Evolutionary conservation across 108 stramenopile genomes (phyloP).

Genomic region (Nitzschia putrida): DNA sequence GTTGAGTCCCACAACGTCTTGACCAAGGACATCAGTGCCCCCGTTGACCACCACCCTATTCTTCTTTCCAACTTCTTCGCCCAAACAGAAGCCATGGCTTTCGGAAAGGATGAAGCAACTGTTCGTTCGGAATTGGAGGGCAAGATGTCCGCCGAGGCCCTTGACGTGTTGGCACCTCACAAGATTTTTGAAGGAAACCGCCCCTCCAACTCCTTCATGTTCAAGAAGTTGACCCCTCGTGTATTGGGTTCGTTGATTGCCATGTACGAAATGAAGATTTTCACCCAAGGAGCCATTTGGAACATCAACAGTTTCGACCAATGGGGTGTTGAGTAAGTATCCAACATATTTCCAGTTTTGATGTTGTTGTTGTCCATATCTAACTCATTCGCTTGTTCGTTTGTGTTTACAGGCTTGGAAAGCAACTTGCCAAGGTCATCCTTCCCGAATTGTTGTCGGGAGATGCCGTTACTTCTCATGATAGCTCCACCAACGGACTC

Average conservation of each 20-base stretch:
- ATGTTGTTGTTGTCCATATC: not conserved
- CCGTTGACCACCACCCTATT: slow-evolving; percentile 95
- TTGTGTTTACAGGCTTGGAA: slow-evolving; percentile 72
- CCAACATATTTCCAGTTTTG: too few species aligned
- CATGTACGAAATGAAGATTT: slow-evolving; percentile 97
- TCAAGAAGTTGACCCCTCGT: slow-evolving; percentile 83
- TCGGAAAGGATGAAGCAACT: slow-evolving; percentile 74
- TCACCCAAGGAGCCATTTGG: slow-evolving; percentile 98
- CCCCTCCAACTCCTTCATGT: slow-evolving; percentile 89
- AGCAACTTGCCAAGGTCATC: slow-evolving; percentile 90
- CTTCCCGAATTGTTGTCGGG: slow-evolving; percentile 64
- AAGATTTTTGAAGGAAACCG: slow-evolving; percentile 98
- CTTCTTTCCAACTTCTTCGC: slow-evolving; percentile 98
- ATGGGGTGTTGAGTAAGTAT: slow-evolving; percentile 83
- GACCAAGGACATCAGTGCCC: slow-evolving; percentile 59
- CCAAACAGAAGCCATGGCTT: slow-evolving; percentile 97
- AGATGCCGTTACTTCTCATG: slow-evolving; percentile 62
- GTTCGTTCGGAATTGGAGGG: slow-evolving; percentile 47
- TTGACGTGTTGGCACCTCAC: slow-evolving; percentile 84
- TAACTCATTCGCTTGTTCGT: slow-evolving; percentile 53
- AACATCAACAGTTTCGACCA: slow-evolving; percentile 97
- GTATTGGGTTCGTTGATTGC: slow-evolving; percentile 92
- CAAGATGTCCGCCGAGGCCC: slow-evolving; percentile 72
- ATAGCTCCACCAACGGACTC: slow-evolving; percentile 83
- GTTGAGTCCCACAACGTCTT: slow-evolving; percentile 75